Base-by-base conservation (phyloP, 2,329 filamentous ascomycete genomes). In the Pseudogymnoascus sp. region DNA sequence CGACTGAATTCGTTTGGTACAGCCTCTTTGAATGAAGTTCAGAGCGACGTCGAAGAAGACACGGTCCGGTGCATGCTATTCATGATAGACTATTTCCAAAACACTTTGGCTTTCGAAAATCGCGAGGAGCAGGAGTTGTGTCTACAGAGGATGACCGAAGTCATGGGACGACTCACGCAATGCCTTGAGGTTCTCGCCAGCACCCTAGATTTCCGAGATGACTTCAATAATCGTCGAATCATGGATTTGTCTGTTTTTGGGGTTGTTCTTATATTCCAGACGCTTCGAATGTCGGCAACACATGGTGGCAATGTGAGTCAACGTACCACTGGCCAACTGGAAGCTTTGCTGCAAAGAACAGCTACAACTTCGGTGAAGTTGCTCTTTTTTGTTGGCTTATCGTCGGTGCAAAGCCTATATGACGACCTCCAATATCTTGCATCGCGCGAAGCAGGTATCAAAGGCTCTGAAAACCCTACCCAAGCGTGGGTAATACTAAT, bases 401-500 rank as follows among this genome's bases (percentile, higher is more conserved):
- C 73, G 5, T 72, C 74, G 4, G 62, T 87, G 12, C 75, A 74
- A 22, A 70, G 72, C 14, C 68, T 80, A 0, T 87, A 85, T 63
- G 72, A 75, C 35, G 73, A 79, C 36, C 73, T 85, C 2, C 79
- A 80, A 61, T 76, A 72, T 2, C 68, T 75, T 3, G 71, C 75
- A 1, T 72, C 74, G 38, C 76, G 82, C 41, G 81, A 84, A 64
- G 76, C 75, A 55, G 84, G 84, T 0, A 78, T 88, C 35, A 77
- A 76, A 28, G 71, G 75, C 14, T 78, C 82, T 33, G 71, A 76
- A n/a, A 70, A 74, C 12, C 65, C 71, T 1, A 67, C 81, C 7
- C 78, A 84, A 62, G 79, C 80, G 8, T 89, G 86, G 86, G 79
- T 85, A 2, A 74, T 83, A 22, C 64, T 84, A 4, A 83, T 87